A percentile compares a stretch with the other conserved stretches of the same genome.
phyloP scores from a whole-genome alignment of 352 stramenopile genomes.

The Phytophthora melonis region DNA sequence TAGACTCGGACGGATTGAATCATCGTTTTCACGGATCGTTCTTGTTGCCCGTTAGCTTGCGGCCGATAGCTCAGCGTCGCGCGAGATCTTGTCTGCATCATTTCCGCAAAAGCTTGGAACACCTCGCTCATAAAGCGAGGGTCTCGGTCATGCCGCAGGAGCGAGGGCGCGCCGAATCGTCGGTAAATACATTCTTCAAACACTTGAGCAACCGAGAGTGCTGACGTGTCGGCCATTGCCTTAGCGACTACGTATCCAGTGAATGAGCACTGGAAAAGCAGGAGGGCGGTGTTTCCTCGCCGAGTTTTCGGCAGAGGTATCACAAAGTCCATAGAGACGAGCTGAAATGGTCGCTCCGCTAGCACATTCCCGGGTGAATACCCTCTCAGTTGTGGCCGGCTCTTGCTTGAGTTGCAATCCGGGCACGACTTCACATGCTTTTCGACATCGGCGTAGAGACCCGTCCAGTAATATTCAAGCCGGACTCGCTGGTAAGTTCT shows the following conservation, averaged over 20 bases:
- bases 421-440: background rate
- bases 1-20: slow-evolving; percentile 11
- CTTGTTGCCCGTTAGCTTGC: slow-evolving; percentile 26
- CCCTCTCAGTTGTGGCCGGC: background rate
- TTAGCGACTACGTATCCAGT: slow-evolving; percentile 16
- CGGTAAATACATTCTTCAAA: slow-evolving; percentile 19
- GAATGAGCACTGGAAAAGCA: slow-evolving; percentile 21
- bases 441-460: background rate
- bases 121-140: slow-evolving; percentile 29
- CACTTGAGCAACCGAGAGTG: slow-evolving; percentile 16
- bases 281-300: slow-evolving; percentile 10
- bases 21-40: slow-evolving; percentile 13
- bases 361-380: slow-evolving; percentile 10
- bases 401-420: slow-evolving; percentile 7
- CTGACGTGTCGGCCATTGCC: slow-evolving; percentile 12
- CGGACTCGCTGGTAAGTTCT: background rate
- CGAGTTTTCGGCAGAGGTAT: background rate
- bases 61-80: slow-evolving; percentile 20
- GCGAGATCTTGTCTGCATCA: slow-evolving; percentile 6
- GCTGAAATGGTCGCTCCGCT: slow-evolving; percentile 1
- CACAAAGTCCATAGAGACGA: background rate
- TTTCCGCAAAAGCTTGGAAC: slow-evolving; percentile 15
- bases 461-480: background rate
- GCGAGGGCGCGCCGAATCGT: slow-evolving; percentile 8
- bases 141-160: slow-evolving; percentile 21